These are phyloP conservation scores for Pythium pectinolyticum DNA, from an alignment of 352 stramenopile genomes.

Conservation along the genomic window DNA sequence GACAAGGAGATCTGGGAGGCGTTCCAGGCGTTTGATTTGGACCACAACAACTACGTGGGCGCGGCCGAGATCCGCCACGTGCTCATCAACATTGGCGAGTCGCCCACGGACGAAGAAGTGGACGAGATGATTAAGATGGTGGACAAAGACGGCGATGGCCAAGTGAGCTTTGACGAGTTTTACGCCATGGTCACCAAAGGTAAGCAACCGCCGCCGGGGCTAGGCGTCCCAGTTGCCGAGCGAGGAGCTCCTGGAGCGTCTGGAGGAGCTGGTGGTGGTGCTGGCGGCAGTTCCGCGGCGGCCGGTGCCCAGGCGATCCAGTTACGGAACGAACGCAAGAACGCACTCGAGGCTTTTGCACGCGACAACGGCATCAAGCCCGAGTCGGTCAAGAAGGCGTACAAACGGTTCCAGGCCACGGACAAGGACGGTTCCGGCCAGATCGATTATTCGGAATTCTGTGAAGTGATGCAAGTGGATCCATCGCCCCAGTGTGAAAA, in stretches of 20 bases:
- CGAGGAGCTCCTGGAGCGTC: too few relatives aligned
- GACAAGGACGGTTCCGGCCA: conserved; percentile 94
- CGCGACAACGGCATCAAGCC: conserved; percentile 95
- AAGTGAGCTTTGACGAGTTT: conserved; percentile 95
- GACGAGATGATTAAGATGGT: conserved; percentile 97
- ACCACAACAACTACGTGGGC: conserved; percentile 96
- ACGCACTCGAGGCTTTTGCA: conserved; percentile 92
- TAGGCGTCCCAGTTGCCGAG: conserved; percentile 47
- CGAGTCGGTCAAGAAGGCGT: conserved; percentile 95
- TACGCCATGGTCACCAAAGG: conserved; percentile 95
- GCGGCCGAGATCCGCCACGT: conserved; percentile 94
- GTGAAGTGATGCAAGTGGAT: conserved; percentile 94
- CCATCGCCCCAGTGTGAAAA: conserved; percentile 90
- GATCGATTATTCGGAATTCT: conserved; percentile 98
- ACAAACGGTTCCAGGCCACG: conserved; percentile 94
- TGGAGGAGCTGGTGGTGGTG: conserved; percentile 34
- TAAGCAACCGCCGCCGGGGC: conserved; percentile 86
- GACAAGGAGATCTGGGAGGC: conserved; percentile 95
- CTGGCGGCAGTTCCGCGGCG: conserved; percentile 26
- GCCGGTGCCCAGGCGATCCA: conserved; percentile 82
- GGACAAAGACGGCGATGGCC: conserved; percentile 93
- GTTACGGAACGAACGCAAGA: conserved; percentile 90
- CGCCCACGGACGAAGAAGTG: conserved; percentile 94
- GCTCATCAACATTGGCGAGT: conserved; percentile 95
- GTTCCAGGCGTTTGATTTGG: conserved; percentile 93